These are phyloP conservation scores for Coriolopsis trogii DNA, from an alignment of 1,284 basidiomycete species.

Conservation along the genomic window DNA sequence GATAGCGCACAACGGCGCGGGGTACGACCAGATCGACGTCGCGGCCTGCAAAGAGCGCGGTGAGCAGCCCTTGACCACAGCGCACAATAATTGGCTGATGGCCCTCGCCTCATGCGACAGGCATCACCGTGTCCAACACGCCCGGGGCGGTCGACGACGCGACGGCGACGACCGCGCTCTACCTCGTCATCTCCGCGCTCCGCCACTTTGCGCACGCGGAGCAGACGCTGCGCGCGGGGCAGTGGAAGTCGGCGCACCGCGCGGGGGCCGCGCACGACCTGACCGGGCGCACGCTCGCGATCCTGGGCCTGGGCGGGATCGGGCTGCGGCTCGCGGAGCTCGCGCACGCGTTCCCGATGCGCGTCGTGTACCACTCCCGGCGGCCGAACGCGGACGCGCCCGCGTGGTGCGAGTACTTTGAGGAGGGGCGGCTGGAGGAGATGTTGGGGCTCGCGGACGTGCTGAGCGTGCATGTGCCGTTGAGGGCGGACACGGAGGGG, in stretches of 20 bases:
- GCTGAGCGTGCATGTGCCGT: slow-evolving; percentile 74
- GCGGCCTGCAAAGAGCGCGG: slow-evolving; percentile 71
- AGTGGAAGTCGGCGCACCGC: slow-evolving; percentile 58
- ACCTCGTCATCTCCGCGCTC: slow-evolving; percentile 83
- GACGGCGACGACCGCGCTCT: slow-evolving; percentile 88
- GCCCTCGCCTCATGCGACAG: slow-evolving; percentile 40
- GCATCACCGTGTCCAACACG: slow-evolving; percentile 88
- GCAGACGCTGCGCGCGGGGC: slow-evolving; percentile 58
- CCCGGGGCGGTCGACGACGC: slow-evolving; percentile 91
- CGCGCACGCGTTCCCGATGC: slow-evolving; percentile 81
- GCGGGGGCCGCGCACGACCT: slow-evolving; percentile 68
- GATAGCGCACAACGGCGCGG: slow-evolving; percentile 93
- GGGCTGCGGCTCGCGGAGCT: slow-evolving; percentile 74
- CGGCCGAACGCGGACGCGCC: slow-evolving; percentile 60
- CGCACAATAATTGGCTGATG: no score
- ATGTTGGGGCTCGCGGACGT: slow-evolving; percentile 81
- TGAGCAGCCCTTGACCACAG: slow-evolving; percentile 30
- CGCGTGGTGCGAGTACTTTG: slow-evolving; percentile 77
- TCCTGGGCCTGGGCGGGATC: slow-evolving; percentile 91
- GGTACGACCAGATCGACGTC: slow-evolving; percentile 88
- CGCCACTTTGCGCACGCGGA: slow-evolving; percentile 80
- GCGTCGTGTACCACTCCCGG: slow-evolving; percentile 83
- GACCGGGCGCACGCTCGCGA: slow-evolving; percentile 78
- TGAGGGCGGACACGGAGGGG: slow-evolving; percentile 74
- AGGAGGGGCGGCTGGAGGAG: slow-evolving; percentile 61